Conservation (phyloP, 2,329 filamentous ascomycete genomes). For the Penicillium sclerotiorum region DNA sequence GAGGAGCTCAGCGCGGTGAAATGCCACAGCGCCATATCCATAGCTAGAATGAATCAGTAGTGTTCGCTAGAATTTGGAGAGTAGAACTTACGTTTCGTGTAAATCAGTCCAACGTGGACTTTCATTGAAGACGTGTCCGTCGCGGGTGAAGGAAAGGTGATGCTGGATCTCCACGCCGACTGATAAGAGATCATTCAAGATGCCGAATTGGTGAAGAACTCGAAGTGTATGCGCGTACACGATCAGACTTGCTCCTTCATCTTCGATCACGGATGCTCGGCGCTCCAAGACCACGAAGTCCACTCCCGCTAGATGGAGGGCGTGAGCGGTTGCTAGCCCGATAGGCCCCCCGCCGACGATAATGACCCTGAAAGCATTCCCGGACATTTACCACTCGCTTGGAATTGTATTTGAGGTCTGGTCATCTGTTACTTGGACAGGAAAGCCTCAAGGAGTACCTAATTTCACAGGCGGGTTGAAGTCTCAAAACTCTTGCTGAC, state of each 20-base stretch:
- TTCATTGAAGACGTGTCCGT: slow-evolving; percentile 11
- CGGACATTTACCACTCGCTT: no score
- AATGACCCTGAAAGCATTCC: slow-evolving; percentile 26
- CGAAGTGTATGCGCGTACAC: slow-evolving; percentile 28
- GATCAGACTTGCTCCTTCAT: slow-evolving; percentile 32
- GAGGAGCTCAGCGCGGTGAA: slow-evolving; percentile 17
- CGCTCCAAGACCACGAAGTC: slow-evolving; percentile 40
- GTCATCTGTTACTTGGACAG: no score
- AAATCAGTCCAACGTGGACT: neutral
- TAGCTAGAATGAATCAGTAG: slow-evolving; percentile 8
- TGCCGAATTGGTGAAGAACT: slow-evolving; percentile 34
- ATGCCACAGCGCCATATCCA: slow-evolving; percentile 7
- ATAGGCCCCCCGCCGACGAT: slow-evolving; percentile 20
- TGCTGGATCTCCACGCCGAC: slow-evolving; percentile 7
- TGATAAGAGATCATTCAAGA: slow-evolving; percentile 14
- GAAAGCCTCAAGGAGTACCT: no score
- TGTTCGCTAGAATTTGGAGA: neutral
- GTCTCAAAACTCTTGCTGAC: no score
- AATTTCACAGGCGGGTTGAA: no score
- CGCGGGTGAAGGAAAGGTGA: slow-evolving; percentile 8
- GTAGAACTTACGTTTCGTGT: slow-evolving; percentile 4
- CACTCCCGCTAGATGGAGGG: slow-evolving; percentile 27
- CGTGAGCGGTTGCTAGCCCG: slow-evolving; percentile 21
- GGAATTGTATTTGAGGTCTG: no score
- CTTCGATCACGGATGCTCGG: slow-evolving; percentile 25